Percentiles rank a stretch among this genome's conserved stretches.
These are phyloP conservation scores for Allodekkera sacchari DNA, from an alignment of 805 yeast species.

Conservation along the genomic window DNA sequence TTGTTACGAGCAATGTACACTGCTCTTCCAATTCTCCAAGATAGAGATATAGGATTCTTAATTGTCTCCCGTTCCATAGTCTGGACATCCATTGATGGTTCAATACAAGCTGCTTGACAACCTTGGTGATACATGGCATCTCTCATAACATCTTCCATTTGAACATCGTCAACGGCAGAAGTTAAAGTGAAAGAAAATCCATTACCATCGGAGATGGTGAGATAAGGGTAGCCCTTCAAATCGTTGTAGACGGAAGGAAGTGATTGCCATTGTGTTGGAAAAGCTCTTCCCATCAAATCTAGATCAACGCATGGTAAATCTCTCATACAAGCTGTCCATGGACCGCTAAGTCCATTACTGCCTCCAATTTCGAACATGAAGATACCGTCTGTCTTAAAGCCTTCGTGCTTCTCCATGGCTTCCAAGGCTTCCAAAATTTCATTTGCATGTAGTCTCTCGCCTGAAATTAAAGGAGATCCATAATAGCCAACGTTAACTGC, in stretches of 20 bases:
- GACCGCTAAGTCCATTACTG: slow-evolving; percentile 31
- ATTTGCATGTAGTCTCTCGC: slow-evolving; percentile 32
- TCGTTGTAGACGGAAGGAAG: slow-evolving; percentile 30
- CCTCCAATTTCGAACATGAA: slow-evolving; percentile 35
- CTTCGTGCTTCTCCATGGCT: slow-evolving; percentile 20
- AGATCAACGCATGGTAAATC: slow-evolving; percentile 26
- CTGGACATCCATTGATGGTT: slow-evolving; percentile 26
- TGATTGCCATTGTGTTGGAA: slow-evolving; percentile 34
- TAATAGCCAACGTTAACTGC: slow-evolving; percentile 30
- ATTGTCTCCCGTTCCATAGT: slow-evolving; percentile 25
- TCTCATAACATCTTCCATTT: slow-evolving; percentile 30
- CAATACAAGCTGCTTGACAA: slow-evolving; percentile 28
- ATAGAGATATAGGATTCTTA: slow-evolving; percentile 26
- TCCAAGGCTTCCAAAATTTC: slow-evolving; percentile 28
- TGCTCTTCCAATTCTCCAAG: slow-evolving; percentile 39
- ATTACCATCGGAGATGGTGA: slow-evolving; percentile 34
- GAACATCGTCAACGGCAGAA: slow-evolving; percentile 23
- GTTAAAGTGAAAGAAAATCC: slow-evolving; percentile 29
- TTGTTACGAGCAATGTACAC: slow-evolving; percentile 26
- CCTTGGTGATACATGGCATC: slow-evolving; percentile 36
- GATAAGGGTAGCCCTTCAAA: slow-evolving; percentile 35
- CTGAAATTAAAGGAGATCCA: slow-evolving; percentile 38
- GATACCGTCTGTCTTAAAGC: slow-evolving; percentile 24
- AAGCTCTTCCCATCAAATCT: slow-evolving; percentile 41
- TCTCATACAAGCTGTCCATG: slow-evolving; percentile 13